phyloP scores from a whole-genome alignment of 2,329 filamentous ascomycete species.

The Ophiocordyceps robertsii region DNA sequence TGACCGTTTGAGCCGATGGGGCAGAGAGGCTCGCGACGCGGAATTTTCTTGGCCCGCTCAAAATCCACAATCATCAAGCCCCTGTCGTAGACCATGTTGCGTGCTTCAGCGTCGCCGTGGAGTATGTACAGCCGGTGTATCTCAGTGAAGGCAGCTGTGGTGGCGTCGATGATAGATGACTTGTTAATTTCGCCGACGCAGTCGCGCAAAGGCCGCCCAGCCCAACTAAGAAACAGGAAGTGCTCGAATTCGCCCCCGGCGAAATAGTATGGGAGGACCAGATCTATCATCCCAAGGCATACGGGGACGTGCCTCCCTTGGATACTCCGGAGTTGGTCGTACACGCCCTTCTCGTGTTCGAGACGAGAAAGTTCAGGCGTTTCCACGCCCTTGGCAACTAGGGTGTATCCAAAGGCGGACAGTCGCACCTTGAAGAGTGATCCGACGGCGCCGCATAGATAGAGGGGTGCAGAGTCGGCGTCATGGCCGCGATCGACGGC shows the following conservation, averaged over 20 bases:
- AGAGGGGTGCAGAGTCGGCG: conserved; percentile 15
- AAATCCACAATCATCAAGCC: conserved; percentile 20
- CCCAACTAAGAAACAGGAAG: conserved; percentile 21
- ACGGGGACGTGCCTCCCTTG: conserved; percentile 20
- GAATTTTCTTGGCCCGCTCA: conserved; percentile 12
- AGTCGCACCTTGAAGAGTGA: conserved; percentile 13
- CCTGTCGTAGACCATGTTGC: conserved; percentile 18
- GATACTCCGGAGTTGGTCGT: conserved; percentile 10
- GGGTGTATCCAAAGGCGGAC: no score
- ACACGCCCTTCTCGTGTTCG: conserved; percentile 17
- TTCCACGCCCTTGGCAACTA: conserved; percentile 13
- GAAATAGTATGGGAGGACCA: conserved; percentile 16
- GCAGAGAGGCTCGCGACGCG: conserved; percentile 8
- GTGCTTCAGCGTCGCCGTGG: conserved; percentile 14
- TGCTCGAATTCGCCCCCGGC: conserved; percentile 14
- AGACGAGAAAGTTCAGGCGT: conserved; percentile 7
- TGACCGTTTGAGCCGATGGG: conserved; percentile 6
- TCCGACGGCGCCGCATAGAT: conserved; percentile 14
- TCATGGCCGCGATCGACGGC: conserved; percentile 15
- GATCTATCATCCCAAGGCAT: conserved; percentile 16
- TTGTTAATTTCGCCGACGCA: not conserved
- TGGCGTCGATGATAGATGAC: conserved; percentile 1
- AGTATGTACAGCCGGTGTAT: conserved; percentile 11
- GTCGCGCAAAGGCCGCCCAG: conserved; percentile 3
- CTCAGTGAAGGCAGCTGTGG: conserved; percentile 1